phyloP scores from a whole-genome alignment of 768 basidiomycete genomes.

The Suillus decipiens region DNA sequence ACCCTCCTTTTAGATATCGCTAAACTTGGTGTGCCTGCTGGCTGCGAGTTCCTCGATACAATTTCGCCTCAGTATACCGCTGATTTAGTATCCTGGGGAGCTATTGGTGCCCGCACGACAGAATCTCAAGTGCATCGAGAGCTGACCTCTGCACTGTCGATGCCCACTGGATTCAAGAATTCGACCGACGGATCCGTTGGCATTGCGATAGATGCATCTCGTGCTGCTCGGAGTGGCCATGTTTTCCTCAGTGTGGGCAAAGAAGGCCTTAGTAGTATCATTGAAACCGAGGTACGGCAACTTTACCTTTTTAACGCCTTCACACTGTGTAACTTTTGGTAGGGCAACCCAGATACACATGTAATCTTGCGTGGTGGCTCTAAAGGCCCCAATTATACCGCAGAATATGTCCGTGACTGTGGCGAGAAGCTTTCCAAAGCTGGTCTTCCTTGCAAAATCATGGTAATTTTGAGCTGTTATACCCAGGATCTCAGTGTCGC shows the following conservation, averaged over 20 bases:
- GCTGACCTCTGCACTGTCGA: slow-evolving; percentile 82
- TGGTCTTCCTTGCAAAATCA: slow-evolving; percentile 75
- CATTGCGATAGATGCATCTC: slow-evolving; percentile 94
- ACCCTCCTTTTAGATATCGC: slow-evolving; percentile 86
- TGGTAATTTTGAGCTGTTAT: slow-evolving; percentile 53
- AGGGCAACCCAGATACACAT: slow-evolving; percentile 93
- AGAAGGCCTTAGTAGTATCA: slow-evolving; percentile 91
- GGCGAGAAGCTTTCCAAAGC: slow-evolving; percentile 78
- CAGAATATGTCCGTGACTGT: slow-evolving; percentile 77
- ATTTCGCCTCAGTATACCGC: slow-evolving; percentile 88
- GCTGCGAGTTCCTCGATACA: slow-evolving; percentile 93
- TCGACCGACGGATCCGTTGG: slow-evolving; percentile 92
- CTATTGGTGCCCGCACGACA: slow-evolving; percentile 92
- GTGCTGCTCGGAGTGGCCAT: slow-evolving; percentile 87
- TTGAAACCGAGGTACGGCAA: slow-evolving; percentile 80
- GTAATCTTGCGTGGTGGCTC: slow-evolving; percentile 92
- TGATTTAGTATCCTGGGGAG: slow-evolving; percentile 93
- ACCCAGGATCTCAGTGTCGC: neutral
- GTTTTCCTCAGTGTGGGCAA: slow-evolving; percentile 98
- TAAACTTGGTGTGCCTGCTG: slow-evolving; percentile 87
- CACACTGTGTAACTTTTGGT: neutral
- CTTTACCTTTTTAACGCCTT: neutral
- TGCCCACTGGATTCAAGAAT: slow-evolving; percentile 99
- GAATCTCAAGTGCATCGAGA: slow-evolving; percentile 94
- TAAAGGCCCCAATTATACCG: slow-evolving; percentile 86